Evolutionary conservation across 2,329 filamentous ascomycete genomes (phyloP), one percentile per base, ranked within the genome.

Genomic region (Sporothrix brunneoviolacea): DNA sequence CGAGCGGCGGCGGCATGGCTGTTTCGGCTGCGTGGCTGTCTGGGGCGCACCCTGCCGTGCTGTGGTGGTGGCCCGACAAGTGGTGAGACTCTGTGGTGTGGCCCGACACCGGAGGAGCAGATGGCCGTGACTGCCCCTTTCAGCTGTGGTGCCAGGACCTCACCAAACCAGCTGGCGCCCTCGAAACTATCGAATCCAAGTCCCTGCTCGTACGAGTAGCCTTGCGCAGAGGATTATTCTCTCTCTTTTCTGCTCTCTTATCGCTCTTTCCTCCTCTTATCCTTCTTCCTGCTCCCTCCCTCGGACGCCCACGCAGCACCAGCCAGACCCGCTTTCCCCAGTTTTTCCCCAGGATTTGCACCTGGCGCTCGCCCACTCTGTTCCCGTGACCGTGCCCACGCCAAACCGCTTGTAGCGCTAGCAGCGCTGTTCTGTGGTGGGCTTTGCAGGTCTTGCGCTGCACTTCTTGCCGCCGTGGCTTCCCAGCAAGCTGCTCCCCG

Each of bases 261-360:
- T 28, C 24, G 15, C 30, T n/a, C n/a, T n/a, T n/a, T n/a, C 28
- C 38, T 24, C 32, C 38, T 40, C 42, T 39, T 40, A 32, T 32
- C 44, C 8, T 32, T 18, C 9, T 43, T 27, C 27, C 16, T 21
- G 16, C 8, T 22, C 9, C 15, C 6, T 18, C 8, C 12, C 16
- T 32, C 21, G 32, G 18, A 27, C 22, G 10, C 9, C 30, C 8
- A 15, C 33, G 16, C 33, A 28, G 33, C 33, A 24, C n/a, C 9
- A 10, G 9, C 35, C 10, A 27, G 48, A 45, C 54, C 52, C 50
- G 50, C 52, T 52, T 48, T 49, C 53, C 38, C 55, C 55, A 54
- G 38, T 50, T 57, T 57, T 57, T 54, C 55, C 55, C 55, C 55
- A 53, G 55, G 51, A 56, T 51, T 49, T 47, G 35, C 33, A 35